Evolutionary conservation across 495 filamentous ascomycete genomes (phyloP), one percentile per base, ranked within the genome.

Genomic region (Neurospora sp.): DNA sequence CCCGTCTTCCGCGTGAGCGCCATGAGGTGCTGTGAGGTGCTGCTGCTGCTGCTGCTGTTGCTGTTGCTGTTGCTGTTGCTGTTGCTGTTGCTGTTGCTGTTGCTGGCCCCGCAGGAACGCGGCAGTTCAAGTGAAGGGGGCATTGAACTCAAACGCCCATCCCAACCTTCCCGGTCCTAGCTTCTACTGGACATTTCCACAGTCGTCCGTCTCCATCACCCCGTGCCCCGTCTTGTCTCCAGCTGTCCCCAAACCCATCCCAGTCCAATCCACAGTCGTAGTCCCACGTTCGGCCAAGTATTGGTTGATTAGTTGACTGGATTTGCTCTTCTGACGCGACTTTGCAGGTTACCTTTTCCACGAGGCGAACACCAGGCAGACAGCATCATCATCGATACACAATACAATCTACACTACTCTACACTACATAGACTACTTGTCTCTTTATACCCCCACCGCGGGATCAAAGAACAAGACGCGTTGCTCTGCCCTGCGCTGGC

Each of bases 311-410:
- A 54, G 21, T 54, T 24, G n/a, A 54, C 21, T 54, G 54, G 54
- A 62, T 62, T 31, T 66, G 40, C 70, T 74, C 75, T 74, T 80
- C 81, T 82, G 77, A 82, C 81, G 79, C 79, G 81, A 78, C 78
- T 79, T 71, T 80, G 78, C 81, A 82, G 81, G 77, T 70, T 66
- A 66, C 28, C 54, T 66, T 78, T 79, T 73, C 76, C 75, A 78
- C 75, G 72, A 76, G 78, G 76, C 75, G 28, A 66, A 34, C 28
- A 36, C 28, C 54, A 62, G 24, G n/a, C 19, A 70, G 34, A 73
- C 38, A 69, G 54, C 21, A 38, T 19, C 66, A 28, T 34, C 54
- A 66, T 34, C 54, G 54, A 66, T 66, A 66, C 54, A 66, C 54
- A 62, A 17, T 31, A 59, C 48, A 59, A 28, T 59, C 48, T 59